These are phyloP conservation scores for Scedosporium boydii DNA, from an alignment of 2,329 filamentous ascomycete genomes.

Conservation along the genomic window DNA sequence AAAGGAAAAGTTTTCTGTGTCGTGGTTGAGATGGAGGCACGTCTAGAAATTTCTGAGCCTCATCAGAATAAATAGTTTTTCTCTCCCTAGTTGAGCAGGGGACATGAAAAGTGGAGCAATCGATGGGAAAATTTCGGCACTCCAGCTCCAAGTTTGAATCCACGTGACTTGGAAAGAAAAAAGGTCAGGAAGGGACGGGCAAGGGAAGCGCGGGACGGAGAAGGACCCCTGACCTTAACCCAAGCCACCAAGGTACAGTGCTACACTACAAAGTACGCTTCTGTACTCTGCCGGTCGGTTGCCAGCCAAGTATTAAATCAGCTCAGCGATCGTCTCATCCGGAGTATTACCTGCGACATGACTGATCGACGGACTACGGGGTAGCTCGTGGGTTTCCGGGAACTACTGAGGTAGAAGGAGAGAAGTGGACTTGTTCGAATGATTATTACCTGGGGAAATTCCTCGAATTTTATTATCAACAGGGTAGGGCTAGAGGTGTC, in stretches of 20 bases:
- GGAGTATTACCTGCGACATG: background rate
- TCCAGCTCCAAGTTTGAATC: background rate
- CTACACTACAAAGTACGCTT: too few relatives aligned
- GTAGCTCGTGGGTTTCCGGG: background rate
- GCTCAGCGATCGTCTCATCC: too few relatives aligned
- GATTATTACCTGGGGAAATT: background rate
- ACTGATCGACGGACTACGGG: conserved; percentile 1
- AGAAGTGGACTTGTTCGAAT: conserved; percentile 16
- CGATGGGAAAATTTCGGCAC: background rate
- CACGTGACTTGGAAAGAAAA: background rate
- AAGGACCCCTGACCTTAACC: background rate
- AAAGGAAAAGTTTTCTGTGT: background rate
- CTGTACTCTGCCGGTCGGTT: too few relatives aligned
- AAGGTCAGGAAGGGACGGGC: background rate
- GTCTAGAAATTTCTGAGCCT: conserved; percentile 9
- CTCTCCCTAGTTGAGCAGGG: background rate
- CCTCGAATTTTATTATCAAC: too few relatives aligned
- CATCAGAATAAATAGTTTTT: background rate
- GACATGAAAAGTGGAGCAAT: background rate
- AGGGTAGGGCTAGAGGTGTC: background rate
- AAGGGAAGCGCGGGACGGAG: background rate
- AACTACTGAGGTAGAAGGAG: background rate
- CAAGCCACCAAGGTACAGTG: too few relatives aligned
- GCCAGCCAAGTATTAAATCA: too few relatives aligned
- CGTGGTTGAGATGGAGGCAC: conserved; percentile 5